These are phyloP conservation scores for Candida endomychidarum DNA, from an alignment of 805 yeast genomes.

Conservation along the genomic window DNA sequence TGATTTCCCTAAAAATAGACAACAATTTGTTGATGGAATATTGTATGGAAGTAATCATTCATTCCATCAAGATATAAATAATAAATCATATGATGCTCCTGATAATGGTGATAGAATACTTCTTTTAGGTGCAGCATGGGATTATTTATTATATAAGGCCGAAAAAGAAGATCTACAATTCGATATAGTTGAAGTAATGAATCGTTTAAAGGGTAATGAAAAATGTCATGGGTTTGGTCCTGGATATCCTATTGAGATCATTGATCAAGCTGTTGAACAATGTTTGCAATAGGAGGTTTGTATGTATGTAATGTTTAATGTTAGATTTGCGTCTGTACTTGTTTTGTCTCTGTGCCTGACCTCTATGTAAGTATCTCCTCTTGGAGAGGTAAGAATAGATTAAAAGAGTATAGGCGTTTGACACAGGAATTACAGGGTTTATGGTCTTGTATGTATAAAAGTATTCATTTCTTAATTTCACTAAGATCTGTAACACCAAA, in stretches of 20 bases:
- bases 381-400: no score
- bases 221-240: constrained; percentile 81
- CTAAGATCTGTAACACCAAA: no score
- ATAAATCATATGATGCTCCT: constrained; percentile 32
- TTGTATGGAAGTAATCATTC: constrained; percentile 26
- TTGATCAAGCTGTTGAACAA: constrained; percentile 37
- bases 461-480: no score
- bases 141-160: constrained; percentile 54
- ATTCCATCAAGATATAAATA: constrained; percentile 19
- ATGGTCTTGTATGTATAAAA: no score
- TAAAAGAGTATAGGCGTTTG: no score
- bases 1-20: constrained; percentile 35
- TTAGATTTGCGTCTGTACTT: neutral
- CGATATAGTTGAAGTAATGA: constrained; percentile 61
- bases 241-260: constrained; percentile 50
- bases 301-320: no score
- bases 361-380: no score
- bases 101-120: constrained; percentile 49
- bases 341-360: no score
- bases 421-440: no score
- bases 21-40: constrained; percentile 32
- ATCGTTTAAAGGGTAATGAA: constrained; percentile 61
- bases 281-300: constrained; percentile 3
- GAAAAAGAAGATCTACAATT: constrained; percentile 49
- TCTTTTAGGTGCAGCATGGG: constrained; percentile 83